Conservation (phyloP, 257 asterid species). For the Echium plantagineum region DNA sequence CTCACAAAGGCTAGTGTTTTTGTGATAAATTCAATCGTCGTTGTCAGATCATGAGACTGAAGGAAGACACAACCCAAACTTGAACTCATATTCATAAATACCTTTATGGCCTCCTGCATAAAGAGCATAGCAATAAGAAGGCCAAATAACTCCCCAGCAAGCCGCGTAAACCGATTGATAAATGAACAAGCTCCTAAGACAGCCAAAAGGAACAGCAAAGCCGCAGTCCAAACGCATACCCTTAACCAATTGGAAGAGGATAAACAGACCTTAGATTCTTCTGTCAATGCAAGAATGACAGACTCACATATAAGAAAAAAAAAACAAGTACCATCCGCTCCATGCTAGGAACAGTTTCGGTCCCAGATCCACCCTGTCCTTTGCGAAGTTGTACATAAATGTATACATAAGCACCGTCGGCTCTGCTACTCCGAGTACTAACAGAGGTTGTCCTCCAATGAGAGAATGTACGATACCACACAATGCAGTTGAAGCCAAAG, state of each 20-base stretch:
- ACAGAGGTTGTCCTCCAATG: conserved; percentile 20
- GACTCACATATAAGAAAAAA: neutral
- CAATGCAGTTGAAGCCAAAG: conserved; percentile 20
- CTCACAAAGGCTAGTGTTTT: neutral
- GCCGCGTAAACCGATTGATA: conserved; percentile 10
- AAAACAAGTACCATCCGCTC: conserved; percentile 17
- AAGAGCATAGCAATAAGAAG: conserved; percentile 10
- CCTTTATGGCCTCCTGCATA: conserved; percentile 15
- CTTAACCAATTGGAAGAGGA: conserved; percentile 11
- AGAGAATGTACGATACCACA: conserved; percentile 21
- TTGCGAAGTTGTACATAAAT: conserved; percentile 22
- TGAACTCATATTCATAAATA: neutral
- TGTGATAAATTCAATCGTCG: neutral
- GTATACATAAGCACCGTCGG: conserved; percentile 23
- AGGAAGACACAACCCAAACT: neutral
- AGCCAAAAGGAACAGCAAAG: conserved; percentile 10
- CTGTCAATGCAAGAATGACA: neutral
- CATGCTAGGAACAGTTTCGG: conserved; percentile 19
- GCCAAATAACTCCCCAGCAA: conserved; percentile 16
- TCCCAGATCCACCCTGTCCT: conserved; percentile 18
- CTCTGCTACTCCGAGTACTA: conserved; percentile 21
- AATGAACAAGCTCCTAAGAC: conserved; percentile 9
- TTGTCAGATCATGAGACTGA: neutral
- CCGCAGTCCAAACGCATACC: conserved; percentile 38
- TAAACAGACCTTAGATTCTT: neutral